Percentiles rank a stretch among this genome's conserved stretches.
These are phyloP conservation scores for Penicillium fimorum DNA, from an alignment of 495 filamentous ascomycete species.

Conservation along the genomic window DNA sequence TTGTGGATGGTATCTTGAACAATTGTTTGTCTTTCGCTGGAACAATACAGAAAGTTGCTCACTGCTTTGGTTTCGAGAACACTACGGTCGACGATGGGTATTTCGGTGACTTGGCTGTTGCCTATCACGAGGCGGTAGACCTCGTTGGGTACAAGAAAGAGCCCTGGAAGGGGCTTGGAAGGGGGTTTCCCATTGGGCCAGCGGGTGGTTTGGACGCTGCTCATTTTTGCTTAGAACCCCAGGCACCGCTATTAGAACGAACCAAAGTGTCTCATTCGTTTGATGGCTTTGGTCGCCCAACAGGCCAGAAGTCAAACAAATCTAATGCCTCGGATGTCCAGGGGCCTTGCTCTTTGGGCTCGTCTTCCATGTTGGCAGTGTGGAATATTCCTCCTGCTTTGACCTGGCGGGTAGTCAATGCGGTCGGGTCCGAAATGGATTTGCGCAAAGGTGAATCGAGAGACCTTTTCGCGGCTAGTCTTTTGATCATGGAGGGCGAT, in stretches of 20 bases:
- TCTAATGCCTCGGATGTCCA: slow-evolving; percentile 62
- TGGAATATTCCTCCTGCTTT: slow-evolving; percentile 24
- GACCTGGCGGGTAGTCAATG: slow-evolving; percentile 19
- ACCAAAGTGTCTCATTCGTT: slow-evolving; percentile 5
- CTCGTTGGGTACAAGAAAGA: not conserved
- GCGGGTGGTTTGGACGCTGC: not conserved
- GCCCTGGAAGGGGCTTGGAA: not conserved
- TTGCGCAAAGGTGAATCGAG: slow-evolving; percentile 34
- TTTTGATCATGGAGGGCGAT: slow-evolving; percentile 5
- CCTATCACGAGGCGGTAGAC: not conserved
- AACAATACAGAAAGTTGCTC: not conserved
- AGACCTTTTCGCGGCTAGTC: slow-evolving; percentile 10
- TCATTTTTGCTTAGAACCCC: not conserved
- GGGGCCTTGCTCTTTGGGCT: slow-evolving; percentile 35
- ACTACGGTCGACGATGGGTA: not conserved
- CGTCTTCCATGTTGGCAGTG: slow-evolving; percentile 10
- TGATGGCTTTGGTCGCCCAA: slow-evolving; percentile 39
- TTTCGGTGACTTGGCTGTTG: not conserved
- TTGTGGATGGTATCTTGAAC: not conserved
- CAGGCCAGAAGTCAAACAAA: slow-evolving; percentile 57
- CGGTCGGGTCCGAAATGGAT: slow-evolving; percentile 37
- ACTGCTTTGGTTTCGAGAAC: not conserved
- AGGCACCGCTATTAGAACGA: not conserved
- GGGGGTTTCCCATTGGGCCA: too few species aligned
- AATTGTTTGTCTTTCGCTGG: not conserved